Evolutionary conservation across 495 filamentous ascomycete species (phyloP).

Genomic region (Penicillium paxilli): DNA sequence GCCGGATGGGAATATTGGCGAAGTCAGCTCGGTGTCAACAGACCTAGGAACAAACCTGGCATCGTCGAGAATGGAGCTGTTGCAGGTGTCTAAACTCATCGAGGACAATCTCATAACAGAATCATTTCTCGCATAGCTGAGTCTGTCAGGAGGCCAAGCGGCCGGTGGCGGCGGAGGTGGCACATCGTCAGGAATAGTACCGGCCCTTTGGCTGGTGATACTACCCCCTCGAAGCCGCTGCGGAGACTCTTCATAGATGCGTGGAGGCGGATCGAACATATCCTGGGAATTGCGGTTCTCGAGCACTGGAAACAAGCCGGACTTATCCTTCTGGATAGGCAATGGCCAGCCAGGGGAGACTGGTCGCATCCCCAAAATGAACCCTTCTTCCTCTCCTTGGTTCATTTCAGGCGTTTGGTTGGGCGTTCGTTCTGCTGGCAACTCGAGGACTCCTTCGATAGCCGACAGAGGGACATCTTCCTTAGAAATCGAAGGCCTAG

Average conservation of each 20-base stretch:
- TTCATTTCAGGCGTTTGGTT: conserved; percentile 42
- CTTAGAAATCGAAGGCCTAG: conserved; percentile 17
- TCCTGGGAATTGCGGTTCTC: conserved; percentile 16
- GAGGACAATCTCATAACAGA: conserved; percentile 42
- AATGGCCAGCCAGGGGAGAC: conserved; percentile 35
- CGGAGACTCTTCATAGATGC: conserved; percentile 26
- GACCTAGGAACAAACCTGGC: conserved; percentile 27
- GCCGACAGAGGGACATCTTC: conserved; percentile 40
- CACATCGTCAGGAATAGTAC: conserved; percentile 39
- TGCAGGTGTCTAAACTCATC: conserved; percentile 46
- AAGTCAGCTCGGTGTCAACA: conserved; percentile 30
- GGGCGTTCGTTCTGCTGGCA: conserved; percentile 43
- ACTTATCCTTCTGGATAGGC: conserved; percentile 21
- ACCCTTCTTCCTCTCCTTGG: conserved; percentile 15
- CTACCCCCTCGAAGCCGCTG: conserved; percentile 35
- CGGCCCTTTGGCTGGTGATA: conserved; percentile 42
- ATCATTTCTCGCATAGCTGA: conserved; percentile 42
- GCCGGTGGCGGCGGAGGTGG: conserved; percentile 44
- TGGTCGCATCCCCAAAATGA: conserved; percentile 33
- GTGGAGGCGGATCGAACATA: conserved; percentile 13
- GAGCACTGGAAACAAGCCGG: conserved; percentile 28
- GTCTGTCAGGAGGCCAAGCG: conserved; percentile 34
- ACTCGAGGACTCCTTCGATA: conserved; percentile 39
- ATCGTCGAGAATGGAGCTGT: conserved; percentile 52
- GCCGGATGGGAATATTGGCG: conserved; percentile 37